phyloP scores from a whole-genome alignment of 2,329 filamentous ascomycete genomes.

The Chaetothyriales sp. region DNA sequence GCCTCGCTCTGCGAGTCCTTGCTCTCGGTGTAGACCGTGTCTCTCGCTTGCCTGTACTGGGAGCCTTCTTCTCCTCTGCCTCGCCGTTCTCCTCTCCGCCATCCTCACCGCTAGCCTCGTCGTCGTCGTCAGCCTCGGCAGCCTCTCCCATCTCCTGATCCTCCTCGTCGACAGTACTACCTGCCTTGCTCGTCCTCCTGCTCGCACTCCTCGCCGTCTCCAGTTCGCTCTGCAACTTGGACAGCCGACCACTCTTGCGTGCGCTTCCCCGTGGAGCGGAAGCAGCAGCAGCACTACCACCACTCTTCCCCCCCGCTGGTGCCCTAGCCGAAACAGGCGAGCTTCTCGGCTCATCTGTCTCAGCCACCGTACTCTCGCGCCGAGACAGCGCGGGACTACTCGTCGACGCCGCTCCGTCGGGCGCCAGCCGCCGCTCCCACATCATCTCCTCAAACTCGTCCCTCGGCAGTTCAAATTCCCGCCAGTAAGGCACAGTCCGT shows the following conservation, averaged over 20 bases:
- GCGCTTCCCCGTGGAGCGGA: background rate
- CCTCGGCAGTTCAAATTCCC: slow-evolving; percentile 50
- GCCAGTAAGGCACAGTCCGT: slow-evolving; percentile 31
- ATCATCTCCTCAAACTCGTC: slow-evolving; percentile 34
- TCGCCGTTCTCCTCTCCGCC: slow-evolving; percentile 24
- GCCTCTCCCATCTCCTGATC: slow-evolving; percentile 18
- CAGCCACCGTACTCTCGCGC: slow-evolving; percentile 31
- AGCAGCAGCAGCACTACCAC: slow-evolving; percentile 17
- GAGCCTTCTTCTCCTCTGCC: slow-evolving; percentile 15
- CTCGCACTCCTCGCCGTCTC: slow-evolving; percentile 18
- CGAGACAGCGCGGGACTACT: slow-evolving; percentile 19
- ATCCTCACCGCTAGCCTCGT: slow-evolving; percentile 23
- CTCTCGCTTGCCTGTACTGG: background rate
- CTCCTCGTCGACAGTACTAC: slow-evolving; percentile 24
- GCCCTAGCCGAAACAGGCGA: slow-evolving; percentile 2
- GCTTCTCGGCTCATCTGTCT: slow-evolving; percentile 30
- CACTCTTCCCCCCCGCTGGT: slow-evolving; percentile 16
- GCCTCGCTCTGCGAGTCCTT: background rate
- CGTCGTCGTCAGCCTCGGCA: slow-evolving; percentile 27
- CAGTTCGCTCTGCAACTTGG: slow-evolving; percentile 26
- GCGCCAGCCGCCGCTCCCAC: slow-evolving; percentile 32
- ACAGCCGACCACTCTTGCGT: slow-evolving; percentile 19
- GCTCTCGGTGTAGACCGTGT: background rate
- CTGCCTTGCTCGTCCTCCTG: slow-evolving; percentile 18
- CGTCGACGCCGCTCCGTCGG: slow-evolving; percentile 8